Base-by-base conservation (phyloP, 2,329 filamentous ascomycete species). In the Fusarium ambrosium region DNA sequence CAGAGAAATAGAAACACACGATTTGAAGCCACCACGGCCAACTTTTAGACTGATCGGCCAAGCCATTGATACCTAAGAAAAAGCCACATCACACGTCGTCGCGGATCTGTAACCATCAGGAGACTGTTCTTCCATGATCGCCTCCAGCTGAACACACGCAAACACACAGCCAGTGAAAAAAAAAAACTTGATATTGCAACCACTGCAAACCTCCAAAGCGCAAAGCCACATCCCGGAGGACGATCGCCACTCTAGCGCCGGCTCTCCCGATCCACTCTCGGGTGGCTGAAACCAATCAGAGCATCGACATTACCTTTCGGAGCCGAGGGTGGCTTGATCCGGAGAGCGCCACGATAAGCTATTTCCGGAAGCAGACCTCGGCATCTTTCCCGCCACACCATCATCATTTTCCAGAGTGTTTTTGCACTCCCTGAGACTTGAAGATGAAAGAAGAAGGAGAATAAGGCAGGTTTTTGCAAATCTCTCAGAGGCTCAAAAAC, bases 281-380 rank as follows among this genome's bases (percentile, higher is more conserved):
- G 22, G 51, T 68, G 64, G 58, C 62, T 72, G 53, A 20, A 13
- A 16, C 68, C 43, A 74, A 72, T 72, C 2, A 13, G 4, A 59
- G 4, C 6, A 20, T 8, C 14, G 5, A 5, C 2, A 53, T 4
- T 37, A 20, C 9, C 6, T 18, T 53, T 74, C 69, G 72, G 72
- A 74, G 59, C 72, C 72, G 72, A 73, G 56, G 16, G 20, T 1
- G 13, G 18, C 56, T 56, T 20, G 9, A 3, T 61, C 71, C 67
- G 70, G 59, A 53, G 14, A n/a, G 10, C 24, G 48, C 24, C 48
- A 29, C 48, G 16, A 20, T n/a, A 20, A 5, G 3, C 48, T 48
- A 48, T 48, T 48, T 48, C 43, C 22, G 43, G 43, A 48, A 18
- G 43, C 43, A n/a, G 24, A 53, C 72, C 69, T 69, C 70, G 66